Evolutionary conservation across 2,329 filamentous ascomycete genomes (phyloP).

Genomic region (Nothophaeocryptopus gaeumannii): DNA sequence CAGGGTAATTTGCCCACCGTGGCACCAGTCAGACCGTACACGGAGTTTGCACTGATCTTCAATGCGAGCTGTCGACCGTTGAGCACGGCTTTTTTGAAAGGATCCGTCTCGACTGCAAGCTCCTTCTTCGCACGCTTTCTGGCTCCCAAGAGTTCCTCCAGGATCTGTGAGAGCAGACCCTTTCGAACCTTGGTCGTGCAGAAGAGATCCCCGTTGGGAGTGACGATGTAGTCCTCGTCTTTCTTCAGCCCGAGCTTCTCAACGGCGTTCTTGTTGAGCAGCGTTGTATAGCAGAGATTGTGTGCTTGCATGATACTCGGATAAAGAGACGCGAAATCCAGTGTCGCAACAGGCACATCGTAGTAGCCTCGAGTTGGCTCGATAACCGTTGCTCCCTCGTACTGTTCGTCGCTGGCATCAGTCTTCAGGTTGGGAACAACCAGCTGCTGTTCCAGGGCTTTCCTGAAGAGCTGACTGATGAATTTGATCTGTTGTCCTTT

Average conservation of each 20-base stretch:
- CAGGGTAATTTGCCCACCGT: slow-evolving; percentile 95
- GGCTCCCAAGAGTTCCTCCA: slow-evolving; percentile 86
- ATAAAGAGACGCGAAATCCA: slow-evolving; percentile 98
- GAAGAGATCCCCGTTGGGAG: slow-evolving; percentile 91
- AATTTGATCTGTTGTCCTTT: slow-evolving; percentile 97
- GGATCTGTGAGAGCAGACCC: slow-evolving; percentile 87
- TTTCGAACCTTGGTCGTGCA: slow-evolving; percentile 86
- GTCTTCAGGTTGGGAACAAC: slow-evolving; percentile 84
- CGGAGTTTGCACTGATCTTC: slow-evolving; percentile 96
- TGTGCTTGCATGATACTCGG: slow-evolving; percentile 99
- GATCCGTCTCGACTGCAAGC: slow-evolving; percentile 80
- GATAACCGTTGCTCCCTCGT: slow-evolving; percentile 96
- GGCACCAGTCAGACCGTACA: slow-evolving; percentile 94
- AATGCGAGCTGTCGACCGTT: slow-evolving; percentile 95
- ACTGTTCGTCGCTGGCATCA: slow-evolving; percentile 75
- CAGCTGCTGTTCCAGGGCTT: slow-evolving; percentile 86
- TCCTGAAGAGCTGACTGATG: slow-evolving; percentile 93
- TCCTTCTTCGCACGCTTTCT: slow-evolving; percentile 94
- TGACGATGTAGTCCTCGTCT: slow-evolving; percentile 94
- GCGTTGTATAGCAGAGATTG: slow-evolving; percentile 95
- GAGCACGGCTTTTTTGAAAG: slow-evolving; percentile 95
- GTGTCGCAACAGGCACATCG: slow-evolving; percentile 87
- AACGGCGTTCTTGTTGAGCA: slow-evolving; percentile 74
- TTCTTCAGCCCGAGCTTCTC: slow-evolving; percentile 75
- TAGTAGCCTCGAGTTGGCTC: slow-evolving; percentile 93